Conservation (phyloP, 2,329 filamentous ascomycete genomes). For the Hypocreales sp. region DNA sequence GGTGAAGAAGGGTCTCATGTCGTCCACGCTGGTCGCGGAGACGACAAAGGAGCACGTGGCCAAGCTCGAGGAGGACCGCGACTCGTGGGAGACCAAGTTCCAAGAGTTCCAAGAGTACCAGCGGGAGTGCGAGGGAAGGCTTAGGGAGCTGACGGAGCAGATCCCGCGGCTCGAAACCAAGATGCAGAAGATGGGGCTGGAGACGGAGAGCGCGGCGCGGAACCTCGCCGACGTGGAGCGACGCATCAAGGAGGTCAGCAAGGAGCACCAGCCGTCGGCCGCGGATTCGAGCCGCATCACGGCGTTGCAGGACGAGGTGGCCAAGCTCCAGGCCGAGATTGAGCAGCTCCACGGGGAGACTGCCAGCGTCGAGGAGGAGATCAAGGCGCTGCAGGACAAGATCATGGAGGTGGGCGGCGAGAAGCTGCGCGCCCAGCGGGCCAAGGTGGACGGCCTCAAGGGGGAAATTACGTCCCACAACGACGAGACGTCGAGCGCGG, state of each 20-base stretch:
- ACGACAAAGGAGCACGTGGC: constrained; percentile 76
- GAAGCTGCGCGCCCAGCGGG: constrained; percentile 75
- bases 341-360: constrained; percentile 70
- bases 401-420: constrained; percentile 98
- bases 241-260: constrained; percentile 69
- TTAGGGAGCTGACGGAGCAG: constrained; percentile 59
- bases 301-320: constrained; percentile 63
- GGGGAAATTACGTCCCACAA: constrained; percentile 68
- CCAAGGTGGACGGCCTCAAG: constrained; percentile 79
- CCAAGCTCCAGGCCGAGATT: constrained; percentile 60
- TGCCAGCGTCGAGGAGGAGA: constrained; percentile 81
- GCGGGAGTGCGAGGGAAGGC: constrained; percentile 57
- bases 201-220: constrained; percentile 72
- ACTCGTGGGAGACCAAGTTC: constrained; percentile 70
- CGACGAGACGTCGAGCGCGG: constrained; percentile 72
- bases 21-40: constrained; percentile 80
- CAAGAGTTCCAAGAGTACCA: constrained; percentile 74
- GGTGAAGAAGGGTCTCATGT: constrained; percentile 89
- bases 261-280: constrained; percentile 67
- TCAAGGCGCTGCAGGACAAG: constrained; percentile 83
- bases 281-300: constrained; percentile 61
- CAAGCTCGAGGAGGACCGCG: constrained; percentile 76
- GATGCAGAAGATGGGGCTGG: constrained; percentile 80
- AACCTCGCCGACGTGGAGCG: constrained; percentile 75
- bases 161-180: constrained; percentile 78